Evolutionary conservation across 2,329 filamentous ascomycete genomes (phyloP).

Genomic region (Pseudogymnoascus sp.): DNA sequence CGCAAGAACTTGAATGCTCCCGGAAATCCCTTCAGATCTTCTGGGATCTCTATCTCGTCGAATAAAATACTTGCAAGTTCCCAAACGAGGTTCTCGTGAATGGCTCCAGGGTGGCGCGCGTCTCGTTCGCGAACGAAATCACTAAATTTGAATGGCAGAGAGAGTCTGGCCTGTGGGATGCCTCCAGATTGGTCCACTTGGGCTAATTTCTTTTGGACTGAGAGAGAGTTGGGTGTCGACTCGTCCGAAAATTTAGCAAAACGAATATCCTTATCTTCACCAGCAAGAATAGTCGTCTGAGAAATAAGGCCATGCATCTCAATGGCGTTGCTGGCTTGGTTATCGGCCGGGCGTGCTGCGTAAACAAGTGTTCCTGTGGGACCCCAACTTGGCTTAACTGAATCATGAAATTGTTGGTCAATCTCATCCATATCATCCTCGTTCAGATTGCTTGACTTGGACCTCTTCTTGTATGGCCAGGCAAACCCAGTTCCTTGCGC

Average conservation of each 20-base stretch:
- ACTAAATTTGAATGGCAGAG: conserved; percentile 39
- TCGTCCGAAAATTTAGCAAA: conserved; percentile 56
- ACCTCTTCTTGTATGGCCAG: conserved; percentile 80
- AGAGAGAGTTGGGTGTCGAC: conserved; percentile 48
- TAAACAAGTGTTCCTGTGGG: conserved; percentile 66
- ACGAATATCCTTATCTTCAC: conserved; percentile 55
- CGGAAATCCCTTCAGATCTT: conserved; percentile 31
- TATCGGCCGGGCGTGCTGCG: conserved; percentile 30
- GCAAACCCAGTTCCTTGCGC: conserved; percentile 33
- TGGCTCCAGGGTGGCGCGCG: conserved; percentile 35
- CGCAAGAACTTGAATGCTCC: conserved; percentile 35
- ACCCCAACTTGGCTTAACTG: conserved; percentile 73
- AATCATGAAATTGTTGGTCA: conserved; percentile 62
- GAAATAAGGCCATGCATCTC: conserved; percentile 41
- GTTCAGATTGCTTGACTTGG: conserved; percentile 58
- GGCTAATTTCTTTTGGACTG: conserved; percentile 47
- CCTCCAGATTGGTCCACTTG: conserved; percentile 45
- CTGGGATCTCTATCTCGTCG: conserved; percentile 50
- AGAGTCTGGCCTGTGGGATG: conserved; percentile 51
- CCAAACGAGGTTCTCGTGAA: conserved; percentile 73
- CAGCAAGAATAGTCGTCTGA: conserved; percentile 50
- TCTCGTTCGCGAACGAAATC: conserved; percentile 38
- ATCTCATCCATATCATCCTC: conserved; percentile 50
- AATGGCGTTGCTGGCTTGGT: conserved; percentile 22
- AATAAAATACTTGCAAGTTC: conserved; percentile 80